Percentiles rank a stretch among this genome's conserved stretches.
Conservation (phyloP, 2,329 filamentous ascomycete species). For the Ramularia collo-cygni region DNA sequence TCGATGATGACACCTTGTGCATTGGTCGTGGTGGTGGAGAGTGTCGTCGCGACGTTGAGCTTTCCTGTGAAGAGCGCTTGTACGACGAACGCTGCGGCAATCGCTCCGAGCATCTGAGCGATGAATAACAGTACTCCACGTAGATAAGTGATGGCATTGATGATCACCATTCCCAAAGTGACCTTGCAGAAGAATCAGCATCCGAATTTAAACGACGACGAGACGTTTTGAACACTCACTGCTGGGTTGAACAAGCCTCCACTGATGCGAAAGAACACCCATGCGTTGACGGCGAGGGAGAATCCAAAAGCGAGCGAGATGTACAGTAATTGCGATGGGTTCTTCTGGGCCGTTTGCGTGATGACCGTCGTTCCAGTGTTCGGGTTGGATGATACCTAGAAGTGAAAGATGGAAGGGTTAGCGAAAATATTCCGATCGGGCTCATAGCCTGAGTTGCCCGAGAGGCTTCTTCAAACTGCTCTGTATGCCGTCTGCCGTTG, state of each 20-base stretch:
- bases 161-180: slow-evolving; percentile 41
- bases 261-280: slow-evolving; percentile 40
- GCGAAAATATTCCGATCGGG: too few species aligned
- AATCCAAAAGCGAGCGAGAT: slow-evolving; percentile 38
- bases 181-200: slow-evolving; percentile 37
- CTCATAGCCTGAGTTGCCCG: too few species aligned
- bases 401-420: too few species aligned
- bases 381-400: too few species aligned
- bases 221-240: too few species aligned
- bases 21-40: slow-evolving; percentile 35
- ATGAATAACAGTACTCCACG: slow-evolving; percentile 39
- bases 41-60: slow-evolving; percentile 40
- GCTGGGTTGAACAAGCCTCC: too few species aligned
- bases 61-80: slow-evolving; percentile 39
- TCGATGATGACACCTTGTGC: slow-evolving; percentile 28
- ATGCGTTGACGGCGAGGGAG: slow-evolving; percentile 38
- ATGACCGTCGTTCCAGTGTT: too few species aligned
- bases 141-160: slow-evolving; percentile 42
- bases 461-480: slow-evolving; percentile 14
- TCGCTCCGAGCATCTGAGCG: slow-evolving; percentile 40
- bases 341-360: too few species aligned
- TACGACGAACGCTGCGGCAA: slow-evolving; percentile 40
- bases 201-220: slow-evolving; percentile 2
- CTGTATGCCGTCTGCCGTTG: slow-evolving; percentile 20
- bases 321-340: slow-evolving; percentile 32